phyloP scores from a whole-genome alignment of 768 basidiomycete genomes.

The Mycena epipterygia region DNA sequence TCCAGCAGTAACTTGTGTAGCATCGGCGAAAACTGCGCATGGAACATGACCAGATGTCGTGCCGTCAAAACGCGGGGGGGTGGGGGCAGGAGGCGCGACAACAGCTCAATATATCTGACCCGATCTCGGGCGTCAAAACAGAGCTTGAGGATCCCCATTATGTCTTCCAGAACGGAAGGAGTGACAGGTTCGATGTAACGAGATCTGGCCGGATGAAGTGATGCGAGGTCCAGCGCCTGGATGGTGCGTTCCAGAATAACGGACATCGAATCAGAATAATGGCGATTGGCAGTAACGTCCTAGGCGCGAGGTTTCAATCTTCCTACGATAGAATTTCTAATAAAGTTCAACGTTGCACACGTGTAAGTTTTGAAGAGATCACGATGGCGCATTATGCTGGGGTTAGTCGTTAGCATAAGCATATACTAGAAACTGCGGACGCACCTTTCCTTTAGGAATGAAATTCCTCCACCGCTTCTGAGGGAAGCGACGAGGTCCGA shows the following conservation, averaged over 20 bases:
- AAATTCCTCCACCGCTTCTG: not conserved
- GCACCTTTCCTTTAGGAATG: not conserved
- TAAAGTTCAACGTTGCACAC: no score
- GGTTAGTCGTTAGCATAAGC: not conserved
- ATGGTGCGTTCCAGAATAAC: not conserved
- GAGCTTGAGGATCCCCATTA: not conserved
- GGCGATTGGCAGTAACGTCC: not conserved
- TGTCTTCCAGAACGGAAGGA: not conserved
- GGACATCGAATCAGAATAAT: not conserved
- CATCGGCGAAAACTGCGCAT: not conserved
- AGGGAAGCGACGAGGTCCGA: not conserved
- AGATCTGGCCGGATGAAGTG: not conserved
- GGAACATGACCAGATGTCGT: not conserved
- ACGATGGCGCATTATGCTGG: not conserved
- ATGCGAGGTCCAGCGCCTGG: not conserved
- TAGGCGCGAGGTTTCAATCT: not conserved
- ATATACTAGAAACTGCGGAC: not conserved
- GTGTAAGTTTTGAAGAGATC: not conserved
- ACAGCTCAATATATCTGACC: not conserved
- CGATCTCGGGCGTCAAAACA: not conserved
- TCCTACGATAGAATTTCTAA: not conserved
- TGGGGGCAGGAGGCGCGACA: not conserved
- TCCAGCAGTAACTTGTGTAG: not conserved
- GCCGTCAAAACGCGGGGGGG: not conserved
- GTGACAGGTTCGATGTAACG: not conserved